Conservation (phyloP, 176 grass and related monocot species). For the Melocanna baccifera region DNA sequence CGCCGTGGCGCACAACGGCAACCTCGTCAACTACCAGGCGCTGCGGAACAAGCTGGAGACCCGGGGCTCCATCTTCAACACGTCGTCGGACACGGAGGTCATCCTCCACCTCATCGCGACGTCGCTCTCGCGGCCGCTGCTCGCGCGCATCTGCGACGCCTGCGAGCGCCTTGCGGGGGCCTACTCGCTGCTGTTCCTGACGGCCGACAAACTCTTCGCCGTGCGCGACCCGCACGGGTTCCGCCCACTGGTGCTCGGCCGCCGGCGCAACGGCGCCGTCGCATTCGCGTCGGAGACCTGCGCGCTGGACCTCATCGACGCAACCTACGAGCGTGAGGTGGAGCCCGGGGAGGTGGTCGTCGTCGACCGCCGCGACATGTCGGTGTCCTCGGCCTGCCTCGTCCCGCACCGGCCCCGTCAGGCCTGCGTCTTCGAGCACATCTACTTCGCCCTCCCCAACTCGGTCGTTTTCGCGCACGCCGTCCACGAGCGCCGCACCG, state of each 20-base stretch:
- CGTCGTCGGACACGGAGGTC: conserved; percentile 72
- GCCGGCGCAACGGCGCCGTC: conserved; percentile 52
- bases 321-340: conserved; percentile 71
- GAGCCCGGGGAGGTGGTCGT: conserved; percentile 66
- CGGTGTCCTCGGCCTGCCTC: conserved; percentile 43
- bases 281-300: conserved; percentile 80
- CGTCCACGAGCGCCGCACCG: conserved; percentile 65
- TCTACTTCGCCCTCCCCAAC: conserved; percentile 76
- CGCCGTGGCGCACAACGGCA: conserved; percentile 84
- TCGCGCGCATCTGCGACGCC: conserved; percentile 56
- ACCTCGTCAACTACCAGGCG: conserved; percentile 61
- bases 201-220: conserved; percentile 56
- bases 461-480: conserved; percentile 64
- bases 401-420: conserved; percentile 41
- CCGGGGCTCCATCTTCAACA: conserved; percentile 68
- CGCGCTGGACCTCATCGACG: conserved; percentile 79
- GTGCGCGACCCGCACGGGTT: conserved; percentile 73
- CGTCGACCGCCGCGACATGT: conserved; percentile 68
- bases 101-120: conserved; percentile 72
- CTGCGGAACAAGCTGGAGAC: conserved; percentile 61
- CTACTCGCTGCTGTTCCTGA: conserved; percentile 68
- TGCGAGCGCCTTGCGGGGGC: conserved; percentile 57
- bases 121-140: conserved; percentile 52
- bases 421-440: conserved; percentile 70
- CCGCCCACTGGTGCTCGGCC: conserved; percentile 76